Base-by-base conservation (phyloP, 805 yeast genomes). In the Cyberlindnera saturnus region DNA sequence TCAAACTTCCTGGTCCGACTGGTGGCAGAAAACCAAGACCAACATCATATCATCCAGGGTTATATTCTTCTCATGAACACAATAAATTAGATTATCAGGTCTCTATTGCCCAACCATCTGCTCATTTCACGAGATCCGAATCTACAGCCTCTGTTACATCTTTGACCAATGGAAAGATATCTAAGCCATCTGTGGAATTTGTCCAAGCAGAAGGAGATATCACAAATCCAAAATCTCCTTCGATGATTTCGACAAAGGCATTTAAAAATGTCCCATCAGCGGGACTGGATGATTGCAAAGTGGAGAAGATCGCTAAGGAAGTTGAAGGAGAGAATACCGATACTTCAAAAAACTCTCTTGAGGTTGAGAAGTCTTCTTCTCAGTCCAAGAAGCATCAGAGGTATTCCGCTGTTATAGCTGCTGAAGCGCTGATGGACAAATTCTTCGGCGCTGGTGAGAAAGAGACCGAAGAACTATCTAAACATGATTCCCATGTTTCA, bases 1-100 rank as follows among this genome's bases (percentile, higher is more conserved):
- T 55, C 37, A 60, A 56, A 41, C 44, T 60, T 18, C 61, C 62
- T 14, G 58, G 59, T n/a, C 74, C 76, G 8, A 29, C 15, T 10
- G 75, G 72, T 26, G 69, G 70, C 40, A 74, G 78, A 60, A 81
- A 77, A 56, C 90, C 88, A 44, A 75, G 95, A 60, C 95, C 95
- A 34, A 85, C 91, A 0, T 84, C 93, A 9, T 86, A 82, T 56
- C 90, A 86, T 57, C 95, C 95, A 15, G 73, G 82, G 2, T 68
- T 77, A 26, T 56, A 55, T 42, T 51, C 69, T 15, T 39, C 45
- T 28, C 47, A 42, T 17, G 6, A 38, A 3, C 39, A 38, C 10
- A 10, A 19, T 16, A 30, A 30, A 26, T 38, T 44, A 36, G 49
- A 45, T 18, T 46, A 31, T 59, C 50, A 39, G 34, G 13, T 26